phyloP scores from a whole-genome alignment of 2,329 filamentous ascomycete genomes.

The Berkeleyomyces basicola region DNA sequence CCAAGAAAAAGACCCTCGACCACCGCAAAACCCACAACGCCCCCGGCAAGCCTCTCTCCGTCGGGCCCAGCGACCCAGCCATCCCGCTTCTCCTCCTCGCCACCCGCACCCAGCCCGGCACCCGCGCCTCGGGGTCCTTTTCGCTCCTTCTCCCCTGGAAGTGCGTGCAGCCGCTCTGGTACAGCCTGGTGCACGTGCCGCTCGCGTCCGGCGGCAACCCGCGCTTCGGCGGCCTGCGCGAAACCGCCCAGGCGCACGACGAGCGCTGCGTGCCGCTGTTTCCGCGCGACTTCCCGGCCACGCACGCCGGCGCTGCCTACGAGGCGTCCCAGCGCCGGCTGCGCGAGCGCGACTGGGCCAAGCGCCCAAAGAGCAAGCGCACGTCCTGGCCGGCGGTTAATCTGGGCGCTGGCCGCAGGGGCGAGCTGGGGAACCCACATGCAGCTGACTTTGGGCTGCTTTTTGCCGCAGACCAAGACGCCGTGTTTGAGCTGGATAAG shows the following conservation, averaged over 20 bases:
- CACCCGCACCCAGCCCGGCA: constrained; percentile 31
- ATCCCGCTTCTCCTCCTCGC: constrained; percentile 64
- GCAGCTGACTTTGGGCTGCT: constrained; percentile 68
- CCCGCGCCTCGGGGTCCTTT: constrained; percentile 52
- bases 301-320: constrained; percentile 63
- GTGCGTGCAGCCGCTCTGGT: constrained; percentile 74
- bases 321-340: constrained; percentile 47
- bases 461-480: constrained; percentile 23
- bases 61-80: constrained; percentile 45
- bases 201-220: constrained; percentile 66
- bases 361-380: constrained; percentile 66
- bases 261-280: constrained; percentile 70
- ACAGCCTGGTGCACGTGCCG: constrained; percentile 66
- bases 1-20: constrained; percentile 69
- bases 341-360: constrained; percentile 22
- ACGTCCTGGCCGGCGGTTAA: constrained; percentile 58
- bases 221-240: constrained; percentile 64
- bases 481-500: constrained; percentile 4
- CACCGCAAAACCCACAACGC: constrained; percentile 48
- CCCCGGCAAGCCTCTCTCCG: constrained; percentile 45
- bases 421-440: constrained; percentile 70
- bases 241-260: constrained; percentile 65
- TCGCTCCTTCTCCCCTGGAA: constrained; percentile 80
- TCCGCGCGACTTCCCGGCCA: constrained; percentile 69
- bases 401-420: constrained; percentile 55